A percentile compares a stretch with the other conserved stretches of the same genome.
Evolutionary conservation across 1,284 basidiomycete species (phyloP).

Genomic region (Marasmius fiardii): DNA sequence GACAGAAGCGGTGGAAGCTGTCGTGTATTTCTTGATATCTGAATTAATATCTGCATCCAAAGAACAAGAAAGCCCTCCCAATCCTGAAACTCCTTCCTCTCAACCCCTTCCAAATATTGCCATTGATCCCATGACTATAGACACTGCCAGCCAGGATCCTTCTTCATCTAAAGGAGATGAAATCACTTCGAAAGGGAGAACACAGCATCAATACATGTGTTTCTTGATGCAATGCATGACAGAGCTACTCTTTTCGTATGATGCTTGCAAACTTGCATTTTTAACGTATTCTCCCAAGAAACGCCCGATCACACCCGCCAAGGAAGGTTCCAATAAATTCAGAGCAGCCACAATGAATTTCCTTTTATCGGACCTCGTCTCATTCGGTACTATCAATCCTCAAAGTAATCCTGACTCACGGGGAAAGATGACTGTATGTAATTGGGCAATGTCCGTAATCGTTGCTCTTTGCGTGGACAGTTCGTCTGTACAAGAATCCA

Average conservation of each 20-base stretch:
- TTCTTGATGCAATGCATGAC: slow-evolving; percentile 92
- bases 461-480: slow-evolving; percentile 91
- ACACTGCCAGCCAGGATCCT: slow-evolving; percentile 9
- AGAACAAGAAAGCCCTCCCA: slow-evolving; percentile 23
- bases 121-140: neutral
- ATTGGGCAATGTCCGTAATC: slow-evolving; percentile 90
- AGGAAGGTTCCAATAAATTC: slow-evolving; percentile 54
- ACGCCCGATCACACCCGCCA: slow-evolving; percentile 55
- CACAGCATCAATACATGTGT: slow-evolving; percentile 65
- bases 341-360: slow-evolving; percentile 71
- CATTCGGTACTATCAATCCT: slow-evolving; percentile 69
- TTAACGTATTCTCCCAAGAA: slow-evolving; percentile 77
- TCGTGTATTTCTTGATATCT: slow-evolving; percentile 70
- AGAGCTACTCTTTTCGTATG: slow-evolving; percentile 92
- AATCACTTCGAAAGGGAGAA: slow-evolving; percentile 21
- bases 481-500: slow-evolving; percentile 60
- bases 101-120: neutral
- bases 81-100: neutral
- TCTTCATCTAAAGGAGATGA: slow-evolving; percentile 5
- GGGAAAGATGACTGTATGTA: slow-evolving; percentile 64
- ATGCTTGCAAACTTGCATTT: slow-evolving; percentile 87
- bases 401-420: slow-evolving; percentile 52
- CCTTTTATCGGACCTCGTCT: slow-evolving; percentile 74
- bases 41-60: slow-evolving; percentile 70
- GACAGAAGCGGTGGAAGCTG: slow-evolving; percentile 57